Evolutionary conservation across 495 filamentous ascomycete species (phyloP).

Genomic region (Hyaloscypha hepaticicola): DNA sequence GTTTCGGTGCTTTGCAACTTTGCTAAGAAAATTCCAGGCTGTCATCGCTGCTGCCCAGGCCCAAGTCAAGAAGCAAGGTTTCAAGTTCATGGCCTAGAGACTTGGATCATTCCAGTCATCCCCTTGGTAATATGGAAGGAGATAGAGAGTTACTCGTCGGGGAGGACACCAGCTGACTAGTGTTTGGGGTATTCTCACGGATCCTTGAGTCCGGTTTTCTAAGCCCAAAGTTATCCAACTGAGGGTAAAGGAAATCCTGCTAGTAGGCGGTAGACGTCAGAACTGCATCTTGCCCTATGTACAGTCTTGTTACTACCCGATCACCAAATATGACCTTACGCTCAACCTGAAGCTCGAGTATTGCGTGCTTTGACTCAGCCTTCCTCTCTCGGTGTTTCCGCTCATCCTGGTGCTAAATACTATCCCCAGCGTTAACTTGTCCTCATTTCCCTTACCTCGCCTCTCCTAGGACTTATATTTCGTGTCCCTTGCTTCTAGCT

Average conservation of each 20-base stretch:
- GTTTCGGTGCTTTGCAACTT: constrained; percentile 15
- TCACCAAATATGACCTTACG: constrained; percentile 40
- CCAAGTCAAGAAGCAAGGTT: constrained; percentile 20
- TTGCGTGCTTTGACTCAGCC: too few species aligned
- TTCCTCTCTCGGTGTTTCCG: too few species aligned
- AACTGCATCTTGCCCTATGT: constrained; percentile 34
- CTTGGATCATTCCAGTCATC: constrained; percentile 3
- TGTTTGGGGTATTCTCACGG: neutral
- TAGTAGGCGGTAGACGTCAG: constrained; percentile 29
- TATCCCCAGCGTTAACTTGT: too few species aligned
- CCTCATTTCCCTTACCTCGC: too few species aligned
- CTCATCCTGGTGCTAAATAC: too few species aligned
- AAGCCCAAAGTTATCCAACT: constrained; percentile 13
- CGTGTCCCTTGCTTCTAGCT: too few species aligned
- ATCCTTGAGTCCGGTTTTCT: too few species aligned
- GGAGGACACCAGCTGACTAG: neutral
- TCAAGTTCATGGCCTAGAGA: constrained; percentile 5
- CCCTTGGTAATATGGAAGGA: constrained; percentile 4
- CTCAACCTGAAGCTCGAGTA: too few species aligned
- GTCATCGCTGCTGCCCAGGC: constrained; percentile 16
- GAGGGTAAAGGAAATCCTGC: constrained; percentile 19
- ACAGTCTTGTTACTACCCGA: constrained; percentile 31
- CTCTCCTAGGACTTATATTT: too few species aligned
- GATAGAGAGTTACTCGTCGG: neutral
- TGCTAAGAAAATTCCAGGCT: constrained; percentile 21